Percentiles rank a stretch among this genome's conserved stretches.
These are phyloP conservation scores for Ustulina deusta DNA, from an alignment of 2,329 filamentous ascomycete genomes.

Conservation along the genomic window DNA sequence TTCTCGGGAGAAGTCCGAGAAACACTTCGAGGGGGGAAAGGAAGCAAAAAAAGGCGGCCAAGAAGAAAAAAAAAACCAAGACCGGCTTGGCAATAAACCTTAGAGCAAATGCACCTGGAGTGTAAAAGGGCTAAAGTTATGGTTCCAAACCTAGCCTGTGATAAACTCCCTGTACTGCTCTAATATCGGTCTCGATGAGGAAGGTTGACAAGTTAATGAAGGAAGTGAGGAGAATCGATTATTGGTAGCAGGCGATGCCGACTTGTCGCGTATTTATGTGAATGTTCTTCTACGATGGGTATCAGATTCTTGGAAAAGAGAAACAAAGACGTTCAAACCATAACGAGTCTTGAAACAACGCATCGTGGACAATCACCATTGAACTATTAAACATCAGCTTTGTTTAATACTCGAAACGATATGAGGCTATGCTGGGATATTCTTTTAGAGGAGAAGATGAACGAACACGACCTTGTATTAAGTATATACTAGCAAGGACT, in stretches of 20 bases:
- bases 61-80: slow-evolving; percentile 2
- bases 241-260: background rate
- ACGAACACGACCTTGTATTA: background rate
- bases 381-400: background rate
- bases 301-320: background rate
- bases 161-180: background rate
- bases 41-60: background rate
- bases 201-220: too few species aligned
- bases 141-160: background rate
- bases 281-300: slow-evolving; percentile 10
- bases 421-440: background rate
- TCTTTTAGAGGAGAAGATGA: background rate
- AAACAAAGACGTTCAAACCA: background rate
- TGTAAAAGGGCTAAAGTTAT: background rate
- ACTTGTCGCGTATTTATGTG: background rate
- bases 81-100: slow-evolving; percentile 15
- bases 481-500: slow-evolving; percentile 39
- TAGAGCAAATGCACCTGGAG: slow-evolving; percentile 13
- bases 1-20: background rate
- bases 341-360: background rate
- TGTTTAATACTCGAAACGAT: background rate
- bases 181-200: background rate
- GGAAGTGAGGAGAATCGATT: background rate
- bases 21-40: background rate
- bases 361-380: background rate